phyloP scores from a whole-genome alignment of 2,329 filamentous ascomycete genomes.

The Botryotinia narcissicola region DNA sequence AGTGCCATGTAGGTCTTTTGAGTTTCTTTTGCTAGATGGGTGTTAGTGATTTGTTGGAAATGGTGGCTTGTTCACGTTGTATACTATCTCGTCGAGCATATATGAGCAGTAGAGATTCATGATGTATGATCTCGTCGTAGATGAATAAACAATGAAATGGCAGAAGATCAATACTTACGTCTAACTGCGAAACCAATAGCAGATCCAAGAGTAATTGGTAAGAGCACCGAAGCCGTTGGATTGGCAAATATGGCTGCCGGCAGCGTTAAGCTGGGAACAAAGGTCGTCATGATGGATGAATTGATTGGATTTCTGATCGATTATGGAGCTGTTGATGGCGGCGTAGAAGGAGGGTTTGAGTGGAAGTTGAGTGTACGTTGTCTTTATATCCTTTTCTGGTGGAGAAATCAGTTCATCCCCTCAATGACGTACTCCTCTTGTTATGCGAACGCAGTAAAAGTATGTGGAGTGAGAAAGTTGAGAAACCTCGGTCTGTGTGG shows the following conservation, averaged over 20 bases:
- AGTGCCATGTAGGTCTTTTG: conserved; percentile 62
- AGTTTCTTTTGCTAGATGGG: conserved; percentile 51
- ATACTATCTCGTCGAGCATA: background rate
- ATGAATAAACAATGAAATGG: background rate
- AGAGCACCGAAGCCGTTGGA: conserved; percentile 69
- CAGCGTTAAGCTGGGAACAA: conserved; percentile 74
- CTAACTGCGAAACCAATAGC: conserved; percentile 68
- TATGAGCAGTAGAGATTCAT: background rate
- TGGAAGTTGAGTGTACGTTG: background rate
- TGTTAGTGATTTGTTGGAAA: background rate
- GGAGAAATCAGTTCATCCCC: conserved; percentile 10
- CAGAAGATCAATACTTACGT: conserved; percentile 49
- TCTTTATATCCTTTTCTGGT: background rate
- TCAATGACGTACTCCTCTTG: conserved; percentile 11
- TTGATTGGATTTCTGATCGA: background rate
- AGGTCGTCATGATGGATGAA: conserved; percentile 65
- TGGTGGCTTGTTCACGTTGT: no score
- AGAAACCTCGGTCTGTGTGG: background rate
- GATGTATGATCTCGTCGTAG: background rate
- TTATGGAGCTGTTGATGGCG: background rate
- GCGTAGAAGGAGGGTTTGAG: background rate
- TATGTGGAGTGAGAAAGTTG: conserved; percentile 8
- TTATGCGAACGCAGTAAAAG: background rate
- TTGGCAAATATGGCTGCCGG: conserved; percentile 69
- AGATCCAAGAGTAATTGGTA: conserved; percentile 71